phyloP scores from a whole-genome alignment of 73 alveolate genomes.

The Halteria grandinella region DNA sequence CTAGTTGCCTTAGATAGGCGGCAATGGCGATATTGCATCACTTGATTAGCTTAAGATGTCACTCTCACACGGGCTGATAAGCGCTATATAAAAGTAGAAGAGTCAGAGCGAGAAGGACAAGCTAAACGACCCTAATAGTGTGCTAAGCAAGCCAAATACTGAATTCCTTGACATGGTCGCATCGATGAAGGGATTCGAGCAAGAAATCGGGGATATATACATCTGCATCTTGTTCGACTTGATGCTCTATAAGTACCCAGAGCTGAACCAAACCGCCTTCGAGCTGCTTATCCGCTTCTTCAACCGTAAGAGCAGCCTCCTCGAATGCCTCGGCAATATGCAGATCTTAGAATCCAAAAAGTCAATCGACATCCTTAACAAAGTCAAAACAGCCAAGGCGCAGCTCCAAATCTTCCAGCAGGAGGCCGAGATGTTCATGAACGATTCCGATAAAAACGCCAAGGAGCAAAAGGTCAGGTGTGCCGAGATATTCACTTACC shows the following conservation, averaged over 20 bases:
- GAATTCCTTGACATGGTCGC: constrained; percentile 19
- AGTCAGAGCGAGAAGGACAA: too few species aligned
- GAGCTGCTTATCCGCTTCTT: constrained; percentile 51
- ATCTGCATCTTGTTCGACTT: constrained; percentile 60
- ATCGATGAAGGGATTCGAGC: constrained; percentile 10
- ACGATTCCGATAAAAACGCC: constrained; percentile 18
- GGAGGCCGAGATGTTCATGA: constrained; percentile 42
- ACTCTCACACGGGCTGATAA: too few species aligned
- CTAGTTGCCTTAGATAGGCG: too few species aligned
- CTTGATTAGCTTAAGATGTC: too few species aligned
- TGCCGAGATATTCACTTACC: constrained; percentile 10
- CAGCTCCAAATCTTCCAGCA: constrained; percentile 12
- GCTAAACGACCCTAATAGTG: too few species aligned
- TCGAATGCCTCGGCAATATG: constrained; percentile 43
- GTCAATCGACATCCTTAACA: constrained; percentile 51
- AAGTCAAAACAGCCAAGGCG: neutral
- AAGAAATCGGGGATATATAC: constrained; percentile 37
- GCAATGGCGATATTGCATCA: too few species aligned
- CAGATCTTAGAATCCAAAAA: constrained; percentile 55
- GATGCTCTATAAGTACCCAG: constrained; percentile 50
- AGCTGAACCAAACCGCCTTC: constrained; percentile 50
- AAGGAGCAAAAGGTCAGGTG: neutral
- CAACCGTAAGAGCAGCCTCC: constrained; percentile 30
- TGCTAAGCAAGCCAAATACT: too few species aligned
- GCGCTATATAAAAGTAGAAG: too few species aligned